Base-by-base conservation (phyloP, 805 yeast species). In the Kodamaea jinghongensis region DNA sequence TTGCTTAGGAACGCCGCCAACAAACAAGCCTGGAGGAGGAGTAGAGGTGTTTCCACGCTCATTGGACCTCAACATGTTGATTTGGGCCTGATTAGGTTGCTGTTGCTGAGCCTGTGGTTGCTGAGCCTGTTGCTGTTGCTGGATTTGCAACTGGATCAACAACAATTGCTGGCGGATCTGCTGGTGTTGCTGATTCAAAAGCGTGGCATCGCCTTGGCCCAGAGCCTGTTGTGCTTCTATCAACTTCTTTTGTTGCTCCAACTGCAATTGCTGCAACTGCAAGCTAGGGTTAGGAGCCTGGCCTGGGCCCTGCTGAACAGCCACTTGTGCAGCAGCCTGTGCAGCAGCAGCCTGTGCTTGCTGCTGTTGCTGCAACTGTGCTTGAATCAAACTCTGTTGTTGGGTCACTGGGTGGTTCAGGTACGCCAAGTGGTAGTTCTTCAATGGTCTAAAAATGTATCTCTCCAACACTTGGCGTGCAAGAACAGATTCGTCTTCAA, bases 11-110 rank as follows among this genome's bases (percentile, higher is more conserved):
- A 39, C 41, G 17, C 56, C 50, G 11, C 56, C 56, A 14, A 56
- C 55, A 50, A 79, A 76, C 50, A 82, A 69, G 4, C 89, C 89
- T 4, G 89, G 91, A 28, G 90, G 90, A 20, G 85, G 83, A 3
- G 86, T 75, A 12, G 77, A 65, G 6, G 76, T 56, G 42, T 55
- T 61, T 15, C 51, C 48, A 39, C 70, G 62, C 28, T 66, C 73
- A 39, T 55, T 61, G 34, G 48, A 42, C 36, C 58, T 54, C 49
- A 61, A 46, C 40, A 55, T 52, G 42, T 57, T 54, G 29, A 56
- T 49, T 40, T 64, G 60, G 5, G 57, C 49, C 28, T 47, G 58
- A 23, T 44, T 47, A 28, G 50, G 62, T 31, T 54, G 62, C 29
- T 50, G 53, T 38, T 50, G 62, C 37, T 59, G 62, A 6, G 16